phyloP scores from a whole-genome alignment of 371 early-diverging fungal species.

The Catenaria anguillulae region DNA sequence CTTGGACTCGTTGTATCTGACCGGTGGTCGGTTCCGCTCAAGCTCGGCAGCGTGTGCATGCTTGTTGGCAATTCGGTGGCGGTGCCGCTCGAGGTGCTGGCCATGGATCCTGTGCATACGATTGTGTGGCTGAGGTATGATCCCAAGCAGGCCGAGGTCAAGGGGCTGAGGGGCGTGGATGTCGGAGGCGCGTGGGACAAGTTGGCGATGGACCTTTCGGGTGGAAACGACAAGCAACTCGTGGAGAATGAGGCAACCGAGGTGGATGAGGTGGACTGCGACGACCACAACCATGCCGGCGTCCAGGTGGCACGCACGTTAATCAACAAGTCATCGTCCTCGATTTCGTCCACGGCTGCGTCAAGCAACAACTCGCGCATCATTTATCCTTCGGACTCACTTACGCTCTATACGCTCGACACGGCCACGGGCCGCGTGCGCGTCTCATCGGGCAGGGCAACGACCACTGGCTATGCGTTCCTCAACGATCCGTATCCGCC shows the following conservation, averaged over 20 bases:
- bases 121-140: slow-evolving; percentile 21
- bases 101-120: slow-evolving; percentile 19
- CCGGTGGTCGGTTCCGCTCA: slow-evolving; percentile 1
- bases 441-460: slow-evolving; percentile 14
- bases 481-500: slow-evolving; percentile 18
- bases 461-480: slow-evolving; percentile 15
- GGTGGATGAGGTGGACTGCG: neutral
- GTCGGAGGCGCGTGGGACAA: too few relatives aligned
- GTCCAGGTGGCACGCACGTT: too few relatives aligned
- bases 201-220: too few relatives aligned
- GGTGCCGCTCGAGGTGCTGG: neutral
- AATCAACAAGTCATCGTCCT: neutral
- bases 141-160: neutral
- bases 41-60: slow-evolving; percentile 8
- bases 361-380: neutral
- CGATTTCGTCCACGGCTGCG: neutral
- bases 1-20: slow-evolving; percentile 6
- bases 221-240: neutral
- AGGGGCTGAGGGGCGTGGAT: too few relatives aligned
- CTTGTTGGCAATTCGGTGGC: slow-evolving; percentile 1
- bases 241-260: neutral
- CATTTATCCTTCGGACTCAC: neutral
- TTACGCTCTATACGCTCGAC: neutral
- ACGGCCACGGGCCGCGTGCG: slow-evolving; percentile 8
- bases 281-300: neutral